Conservation (phyloP, 2,329 filamentous ascomycete genomes). For the Aspergillus phoenicis region DNA sequence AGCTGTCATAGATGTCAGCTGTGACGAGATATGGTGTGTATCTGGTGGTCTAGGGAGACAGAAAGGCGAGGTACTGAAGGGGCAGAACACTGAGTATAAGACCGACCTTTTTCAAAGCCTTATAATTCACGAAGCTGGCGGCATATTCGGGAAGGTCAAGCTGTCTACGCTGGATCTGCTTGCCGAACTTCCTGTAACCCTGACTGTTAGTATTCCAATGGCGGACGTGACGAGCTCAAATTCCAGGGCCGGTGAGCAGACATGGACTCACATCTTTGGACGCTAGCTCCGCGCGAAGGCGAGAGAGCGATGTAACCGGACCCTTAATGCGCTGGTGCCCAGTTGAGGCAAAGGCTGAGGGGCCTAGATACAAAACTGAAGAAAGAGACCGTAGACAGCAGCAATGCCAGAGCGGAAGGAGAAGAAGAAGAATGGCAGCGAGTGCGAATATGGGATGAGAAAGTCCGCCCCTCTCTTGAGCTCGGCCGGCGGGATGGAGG, state of each 20-base stretch:
- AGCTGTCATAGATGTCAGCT: slow-evolving; percentile 63
- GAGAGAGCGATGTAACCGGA: slow-evolving; percentile 8
- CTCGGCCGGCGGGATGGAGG: background rate
- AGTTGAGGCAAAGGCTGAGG: slow-evolving; percentile 2
- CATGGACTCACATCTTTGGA: slow-evolving; percentile 25
- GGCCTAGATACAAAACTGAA: background rate
- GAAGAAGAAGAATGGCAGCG: background rate
- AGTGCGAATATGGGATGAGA: background rate
- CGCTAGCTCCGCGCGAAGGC: slow-evolving; percentile 10
- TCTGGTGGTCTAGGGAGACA: background rate
- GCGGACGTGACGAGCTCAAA: background rate
- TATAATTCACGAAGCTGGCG: slow-evolving; percentile 98
- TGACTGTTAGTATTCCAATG: slow-evolving; percentile 14
- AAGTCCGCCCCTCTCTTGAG: slow-evolving; percentile 1
- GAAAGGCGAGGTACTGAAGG: background rate
- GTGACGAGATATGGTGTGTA: background rate
- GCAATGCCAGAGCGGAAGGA: slow-evolving; percentile 5
- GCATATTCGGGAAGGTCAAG: slow-evolving; percentile 99
- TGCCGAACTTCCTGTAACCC: slow-evolving; percentile 89
- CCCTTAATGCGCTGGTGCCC: slow-evolving; percentile 15
- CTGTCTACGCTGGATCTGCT: slow-evolving; percentile 98
- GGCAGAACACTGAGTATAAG: background rate
- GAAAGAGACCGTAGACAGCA: slow-evolving; percentile 3
- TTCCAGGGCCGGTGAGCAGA: background rate
- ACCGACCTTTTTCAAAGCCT: slow-evolving; percentile 91